A percentile compares a stretch with the other conserved stretches of the same genome.
Evolutionary conservation across 257 asterid genomes (phyloP).

Genomic region (Jacaranda copaia): DNA sequence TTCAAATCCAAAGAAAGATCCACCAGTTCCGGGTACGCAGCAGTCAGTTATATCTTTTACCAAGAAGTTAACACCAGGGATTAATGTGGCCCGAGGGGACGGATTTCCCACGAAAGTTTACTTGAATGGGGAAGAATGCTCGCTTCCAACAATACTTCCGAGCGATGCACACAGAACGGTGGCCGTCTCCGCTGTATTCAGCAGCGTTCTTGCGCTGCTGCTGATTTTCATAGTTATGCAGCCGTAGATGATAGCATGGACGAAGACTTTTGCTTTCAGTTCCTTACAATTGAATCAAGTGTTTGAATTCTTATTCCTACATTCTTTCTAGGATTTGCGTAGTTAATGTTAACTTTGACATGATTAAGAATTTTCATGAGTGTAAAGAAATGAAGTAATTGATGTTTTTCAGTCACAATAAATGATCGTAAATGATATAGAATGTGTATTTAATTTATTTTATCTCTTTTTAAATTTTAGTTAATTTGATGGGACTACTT

Average conservation of each 20-base stretch:
- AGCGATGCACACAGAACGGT: slow-evolving; percentile 33
- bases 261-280: background rate
- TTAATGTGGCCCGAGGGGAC: slow-evolving; percentile 55
- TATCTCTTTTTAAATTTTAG: too few species aligned
- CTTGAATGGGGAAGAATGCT: slow-evolving; percentile 84
- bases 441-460: too few species aligned
- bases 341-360: too few species aligned
- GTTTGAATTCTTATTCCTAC: too few species aligned
- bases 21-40: slow-evolving; percentile 66
- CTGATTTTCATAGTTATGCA: slow-evolving; percentile 34
- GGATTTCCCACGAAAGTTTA: slow-evolving; percentile 77
- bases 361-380: too few species aligned
- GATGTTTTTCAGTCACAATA: too few species aligned
- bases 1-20: slow-evolving; percentile 65
- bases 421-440: too few species aligned
- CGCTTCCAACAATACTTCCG: slow-evolving; percentile 68
- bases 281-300: too few species aligned
- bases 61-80: slow-evolving; percentile 60
- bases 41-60: slow-evolving; percentile 70
- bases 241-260: background rate
- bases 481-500: too few species aligned
- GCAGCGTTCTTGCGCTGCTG: slow-evolving; percentile 36
- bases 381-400: too few species aligned
- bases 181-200: slow-evolving; percentile 37
- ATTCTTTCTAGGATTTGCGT: too few species aligned